phyloP scores from a whole-genome alignment of 2,329 filamentous ascomycete species.

The Hymenoscyphus scutula region DNA sequence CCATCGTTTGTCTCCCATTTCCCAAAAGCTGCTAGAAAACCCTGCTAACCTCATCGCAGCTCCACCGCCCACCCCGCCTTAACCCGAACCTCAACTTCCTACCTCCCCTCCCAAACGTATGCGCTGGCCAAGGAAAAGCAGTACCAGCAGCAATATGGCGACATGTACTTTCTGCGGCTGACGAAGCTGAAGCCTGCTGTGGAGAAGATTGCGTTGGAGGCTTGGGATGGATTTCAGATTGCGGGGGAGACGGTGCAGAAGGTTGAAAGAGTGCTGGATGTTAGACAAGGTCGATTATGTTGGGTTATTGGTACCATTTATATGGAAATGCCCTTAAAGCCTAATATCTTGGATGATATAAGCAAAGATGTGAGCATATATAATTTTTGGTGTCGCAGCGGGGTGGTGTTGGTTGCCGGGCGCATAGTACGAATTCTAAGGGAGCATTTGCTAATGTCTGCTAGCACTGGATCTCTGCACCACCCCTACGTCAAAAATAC shows the following conservation, averaged over 20 bases:
- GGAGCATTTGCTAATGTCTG: not conserved
- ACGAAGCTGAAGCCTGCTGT: slow-evolving; percentile 83
- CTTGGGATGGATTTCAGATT: slow-evolving; percentile 77
- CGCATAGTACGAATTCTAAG: not conserved
- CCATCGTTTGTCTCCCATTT: slow-evolving; percentile 45
- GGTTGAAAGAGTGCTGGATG: slow-evolving; percentile 89
- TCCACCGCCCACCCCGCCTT: slow-evolving; percentile 36
- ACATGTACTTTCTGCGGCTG: slow-evolving; percentile 95
- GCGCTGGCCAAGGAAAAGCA: slow-evolving; percentile 66
- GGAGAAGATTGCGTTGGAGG: slow-evolving; percentile 67
- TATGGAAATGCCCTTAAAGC: slow-evolving; percentile 95
- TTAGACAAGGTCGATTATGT: slow-evolving; percentile 90
- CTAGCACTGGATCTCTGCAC: slow-evolving; percentile 85
- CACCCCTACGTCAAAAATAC: slow-evolving; percentile 75
- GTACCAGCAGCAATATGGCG: slow-evolving; percentile 93
- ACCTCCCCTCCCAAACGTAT: slow-evolving; percentile 75
- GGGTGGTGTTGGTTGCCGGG: not conserved
- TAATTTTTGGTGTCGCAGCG: not conserved
- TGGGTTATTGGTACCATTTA: slow-evolving; percentile 95
- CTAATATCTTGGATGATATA: slow-evolving; percentile 92
- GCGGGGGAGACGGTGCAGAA: slow-evolving; percentile 70
- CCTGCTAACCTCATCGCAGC: slow-evolving; percentile 18
- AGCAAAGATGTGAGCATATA: slow-evolving; percentile 71
- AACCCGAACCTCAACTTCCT: slow-evolving; percentile 57
- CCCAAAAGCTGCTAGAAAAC: not conserved